These are phyloP conservation scores for Rhynchospora breviuscula DNA, from an alignment of 176 grass and related monocot species.

Conservation along the genomic window DNA sequence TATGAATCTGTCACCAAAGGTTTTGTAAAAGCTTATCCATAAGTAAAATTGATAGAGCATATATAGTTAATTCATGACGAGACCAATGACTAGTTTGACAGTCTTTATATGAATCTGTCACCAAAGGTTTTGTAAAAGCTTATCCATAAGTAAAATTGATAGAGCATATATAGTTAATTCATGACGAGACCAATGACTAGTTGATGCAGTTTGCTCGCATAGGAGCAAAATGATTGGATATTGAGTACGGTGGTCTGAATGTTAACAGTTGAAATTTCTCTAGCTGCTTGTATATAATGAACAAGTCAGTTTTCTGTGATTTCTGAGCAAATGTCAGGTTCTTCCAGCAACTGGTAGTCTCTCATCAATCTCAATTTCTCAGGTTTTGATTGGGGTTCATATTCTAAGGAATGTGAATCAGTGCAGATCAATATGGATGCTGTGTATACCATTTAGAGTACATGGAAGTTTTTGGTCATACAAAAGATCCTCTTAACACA, in stretches of 20 bases:
- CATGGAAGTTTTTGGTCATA: no score
- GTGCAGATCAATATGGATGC: no score
- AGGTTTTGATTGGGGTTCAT: no score
- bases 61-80: not conserved
- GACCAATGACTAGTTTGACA: no score
- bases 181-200: no score
- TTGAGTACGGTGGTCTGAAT: not conserved
- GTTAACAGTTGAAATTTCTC: not conserved
- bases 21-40: not conserved
- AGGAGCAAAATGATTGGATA: not conserved
- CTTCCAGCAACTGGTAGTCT: not conserved
- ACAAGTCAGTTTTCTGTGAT: not conserved
- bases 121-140: not conserved
- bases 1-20: not conserved
- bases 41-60: not conserved
- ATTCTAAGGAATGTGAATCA: no score
- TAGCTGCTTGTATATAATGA: not conserved
- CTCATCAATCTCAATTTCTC: no score
- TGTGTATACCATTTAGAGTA: no score
- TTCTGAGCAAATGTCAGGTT: not conserved
- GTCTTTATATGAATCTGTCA: not conserved
- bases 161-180: not conserved
- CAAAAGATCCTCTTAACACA: no score
- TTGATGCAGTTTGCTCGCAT: not conserved
- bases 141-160: not conserved